phyloP scores from a whole-genome alignment of 495 filamentous ascomycete species.

The Aspergillus cavernicola region DNA sequence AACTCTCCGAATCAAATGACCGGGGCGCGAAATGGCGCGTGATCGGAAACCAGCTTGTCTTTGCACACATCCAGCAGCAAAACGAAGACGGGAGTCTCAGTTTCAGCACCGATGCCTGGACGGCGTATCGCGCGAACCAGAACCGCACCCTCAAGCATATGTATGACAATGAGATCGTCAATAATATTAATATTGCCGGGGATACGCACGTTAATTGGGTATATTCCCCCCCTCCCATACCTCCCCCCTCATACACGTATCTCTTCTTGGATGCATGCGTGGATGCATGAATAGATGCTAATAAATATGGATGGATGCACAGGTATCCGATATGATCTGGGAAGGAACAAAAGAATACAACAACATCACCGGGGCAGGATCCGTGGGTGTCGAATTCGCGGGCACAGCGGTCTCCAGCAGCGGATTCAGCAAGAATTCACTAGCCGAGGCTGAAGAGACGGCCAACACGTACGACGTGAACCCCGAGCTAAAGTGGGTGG shows the following conservation, averaged over 20 bases:
- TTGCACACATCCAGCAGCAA: conserved; percentile 25
- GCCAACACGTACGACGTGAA: conserved; percentile 45
- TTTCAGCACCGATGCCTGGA: conserved; percentile 27
- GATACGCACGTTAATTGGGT: conserved; percentile 59
- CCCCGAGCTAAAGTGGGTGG: conserved; percentile 62
- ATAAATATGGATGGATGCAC: background rate
- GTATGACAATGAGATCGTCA: conserved; percentile 57
- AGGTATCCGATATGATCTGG: conserved; percentile 59
- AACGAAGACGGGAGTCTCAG: conserved; percentile 5
- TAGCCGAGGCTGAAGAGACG: conserved; percentile 36
- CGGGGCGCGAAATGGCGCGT: conserved; percentile 54
- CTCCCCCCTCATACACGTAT: no score
- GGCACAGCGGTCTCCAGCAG: conserved; percentile 57
- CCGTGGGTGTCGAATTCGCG: conserved; percentile 64
- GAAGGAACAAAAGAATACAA: conserved; percentile 54
- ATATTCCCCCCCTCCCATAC: background rate
- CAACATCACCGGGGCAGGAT: conserved; percentile 49
- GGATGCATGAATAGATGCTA: no score
- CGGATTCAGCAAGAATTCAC: conserved; percentile 43
- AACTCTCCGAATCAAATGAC: conserved; percentile 44
- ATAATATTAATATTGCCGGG: conserved; percentile 65
- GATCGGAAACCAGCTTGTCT: conserved; percentile 62
- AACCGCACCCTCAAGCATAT: conserved; percentile 59
- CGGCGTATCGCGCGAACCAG: conserved; percentile 60
- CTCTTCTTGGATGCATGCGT: no score